These are phyloP conservation scores for Bolboschoenus planiculmis DNA, from an alignment of 176 grass and related monocot species.

Conservation along the genomic window DNA sequence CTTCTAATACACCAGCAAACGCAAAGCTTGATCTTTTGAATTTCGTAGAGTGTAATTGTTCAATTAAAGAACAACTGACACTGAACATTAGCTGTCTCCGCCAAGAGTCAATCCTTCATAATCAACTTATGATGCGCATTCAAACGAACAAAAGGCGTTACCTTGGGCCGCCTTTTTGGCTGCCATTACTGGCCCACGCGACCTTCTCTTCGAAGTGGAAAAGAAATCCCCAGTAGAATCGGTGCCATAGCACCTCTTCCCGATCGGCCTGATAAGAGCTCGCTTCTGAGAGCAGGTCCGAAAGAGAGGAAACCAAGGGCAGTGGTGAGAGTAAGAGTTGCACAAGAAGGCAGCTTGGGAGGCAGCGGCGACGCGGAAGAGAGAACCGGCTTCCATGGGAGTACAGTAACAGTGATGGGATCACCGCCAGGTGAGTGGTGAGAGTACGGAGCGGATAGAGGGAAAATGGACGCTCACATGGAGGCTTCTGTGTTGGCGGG, in stretches of 20 bases:
- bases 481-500: slow-evolving; percentile 24
- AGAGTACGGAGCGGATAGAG: background rate
- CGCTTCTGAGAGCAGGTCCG: slow-evolving; percentile 45
- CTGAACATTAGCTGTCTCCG: background rate
- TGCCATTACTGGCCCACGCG: slow-evolving; percentile 77
- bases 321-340: slow-evolving; percentile 26
- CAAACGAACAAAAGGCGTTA: slow-evolving; percentile 16
- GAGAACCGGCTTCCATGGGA: slow-evolving; percentile 50
- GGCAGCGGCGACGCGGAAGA: slow-evolving; percentile 14
- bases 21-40: background rate
- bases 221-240: slow-evolving; percentile 22
- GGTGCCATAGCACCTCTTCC: slow-evolving; percentile 28
- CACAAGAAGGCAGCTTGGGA: slow-evolving; percentile 46
- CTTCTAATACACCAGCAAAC: background rate
- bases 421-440: slow-evolving; percentile 1
- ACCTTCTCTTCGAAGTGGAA: slow-evolving; percentile 53
- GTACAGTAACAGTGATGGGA: background rate
- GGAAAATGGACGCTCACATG: background rate
- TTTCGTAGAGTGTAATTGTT: background rate
- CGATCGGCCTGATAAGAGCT: slow-evolving; percentile 35
- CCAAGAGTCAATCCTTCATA: background rate
- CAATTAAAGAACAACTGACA: slow-evolving; percentile 14
- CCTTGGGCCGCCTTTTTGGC: slow-evolving; percentile 82
- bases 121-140: background rate
- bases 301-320: background rate